These are phyloP conservation scores for Exidia glandulosa DNA, from an alignment of 768 basidiomycete species.

Conservation along the genomic window DNA sequence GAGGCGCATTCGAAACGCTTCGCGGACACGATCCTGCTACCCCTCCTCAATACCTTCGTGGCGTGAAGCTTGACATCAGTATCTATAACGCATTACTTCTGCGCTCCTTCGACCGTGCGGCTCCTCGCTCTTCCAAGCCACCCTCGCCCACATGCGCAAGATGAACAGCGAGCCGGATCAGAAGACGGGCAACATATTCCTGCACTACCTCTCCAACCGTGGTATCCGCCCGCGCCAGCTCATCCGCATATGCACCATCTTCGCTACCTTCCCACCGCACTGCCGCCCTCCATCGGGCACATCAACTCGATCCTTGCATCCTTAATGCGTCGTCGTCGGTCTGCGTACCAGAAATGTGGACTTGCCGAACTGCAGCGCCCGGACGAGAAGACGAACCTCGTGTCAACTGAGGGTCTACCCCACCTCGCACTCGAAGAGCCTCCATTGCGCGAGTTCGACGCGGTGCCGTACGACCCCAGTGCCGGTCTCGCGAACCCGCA, in stretches of 20 bases:
- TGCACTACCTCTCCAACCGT: constrained; percentile 37
- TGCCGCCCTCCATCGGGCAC: constrained; percentile 38
- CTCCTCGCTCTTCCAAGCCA: neutral
- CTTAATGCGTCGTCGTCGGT: constrained; percentile 43
- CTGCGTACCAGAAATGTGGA: constrained; percentile 16
- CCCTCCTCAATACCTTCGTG: neutral
- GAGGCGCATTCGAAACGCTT: constrained; percentile 38
- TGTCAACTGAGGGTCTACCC: too few species aligned
- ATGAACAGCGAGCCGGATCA: constrained; percentile 40
- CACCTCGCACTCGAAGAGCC: too few species aligned
- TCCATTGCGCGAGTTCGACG: neutral
- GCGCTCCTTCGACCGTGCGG: neutral
- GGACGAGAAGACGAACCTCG: too few species aligned
- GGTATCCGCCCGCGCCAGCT: constrained; percentile 37
- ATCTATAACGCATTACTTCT: neutral
- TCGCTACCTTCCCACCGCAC: constrained; percentile 23
- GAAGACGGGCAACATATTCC: constrained; percentile 43
- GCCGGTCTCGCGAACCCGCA: neutral
- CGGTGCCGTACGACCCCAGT: neutral
- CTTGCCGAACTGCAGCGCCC: constrained; percentile 9
- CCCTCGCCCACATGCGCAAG: constrained; percentile 31
- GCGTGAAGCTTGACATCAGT: neutral
- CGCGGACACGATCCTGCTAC: constrained; percentile 23
- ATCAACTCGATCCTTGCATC: constrained; percentile 44
- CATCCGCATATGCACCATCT: constrained; percentile 33